These are phyloP conservation scores for Oryza meyeriana DNA, from an alignment of 176 grass and related monocot species.

Conservation along the genomic window DNA sequence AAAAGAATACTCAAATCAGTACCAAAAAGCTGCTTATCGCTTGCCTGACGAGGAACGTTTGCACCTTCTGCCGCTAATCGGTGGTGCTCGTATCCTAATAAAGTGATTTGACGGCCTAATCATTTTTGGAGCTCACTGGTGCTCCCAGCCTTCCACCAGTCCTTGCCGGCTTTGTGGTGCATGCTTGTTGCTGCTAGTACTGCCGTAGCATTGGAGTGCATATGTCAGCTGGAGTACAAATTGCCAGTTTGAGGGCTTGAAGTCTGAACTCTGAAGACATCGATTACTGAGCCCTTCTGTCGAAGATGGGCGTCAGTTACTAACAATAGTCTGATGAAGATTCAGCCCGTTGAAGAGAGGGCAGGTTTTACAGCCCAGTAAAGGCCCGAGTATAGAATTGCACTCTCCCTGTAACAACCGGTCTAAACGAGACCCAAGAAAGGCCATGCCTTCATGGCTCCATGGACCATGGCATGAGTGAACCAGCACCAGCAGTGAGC, in stretches of 20 bases:
- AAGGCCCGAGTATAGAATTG: background rate
- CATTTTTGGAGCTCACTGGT: conserved; percentile 28
- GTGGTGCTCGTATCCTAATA: conserved; percentile 15
- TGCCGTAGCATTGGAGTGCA: background rate
- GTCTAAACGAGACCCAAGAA: background rate
- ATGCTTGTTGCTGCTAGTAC: background rate
- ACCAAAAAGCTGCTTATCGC: conserved; percentile 11
- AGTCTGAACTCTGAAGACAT: background rate
- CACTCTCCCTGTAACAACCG: background rate
- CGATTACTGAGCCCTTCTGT: too few relatives aligned
- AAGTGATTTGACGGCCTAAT: conserved; percentile 39
- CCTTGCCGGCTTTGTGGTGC: background rate
- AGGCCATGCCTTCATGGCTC: too few relatives aligned
- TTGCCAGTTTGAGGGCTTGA: background rate
- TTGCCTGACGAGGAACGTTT: conserved; percentile 17
- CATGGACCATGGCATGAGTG: too few relatives aligned
- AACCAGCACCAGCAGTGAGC: too few relatives aligned
- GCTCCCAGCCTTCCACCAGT: conserved; percentile 2
- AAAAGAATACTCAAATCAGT: conserved; percentile 29
- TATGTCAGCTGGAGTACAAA: background rate
- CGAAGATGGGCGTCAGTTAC: background rate
- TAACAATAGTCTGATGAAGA: background rate
- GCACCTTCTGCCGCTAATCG: background rate
- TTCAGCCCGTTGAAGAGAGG: background rate
- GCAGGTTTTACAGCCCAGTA: background rate